Conservation (phyloP, 495 filamentous ascomycete species). For the Chaetomium tenue region DNA sequence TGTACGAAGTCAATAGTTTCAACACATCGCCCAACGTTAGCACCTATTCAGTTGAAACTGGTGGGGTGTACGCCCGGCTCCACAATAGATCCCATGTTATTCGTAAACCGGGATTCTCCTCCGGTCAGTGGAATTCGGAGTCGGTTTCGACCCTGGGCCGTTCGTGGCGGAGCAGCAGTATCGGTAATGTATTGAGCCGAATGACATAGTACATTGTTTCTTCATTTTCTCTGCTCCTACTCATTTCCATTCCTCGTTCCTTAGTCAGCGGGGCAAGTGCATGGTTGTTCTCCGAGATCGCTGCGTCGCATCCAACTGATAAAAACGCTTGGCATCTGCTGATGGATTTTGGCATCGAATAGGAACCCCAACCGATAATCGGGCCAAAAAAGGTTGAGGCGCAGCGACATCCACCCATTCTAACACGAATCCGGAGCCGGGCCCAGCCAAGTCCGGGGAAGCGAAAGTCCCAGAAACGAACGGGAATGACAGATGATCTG, state of each 20-base stretch:
- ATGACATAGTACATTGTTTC: not conserved
- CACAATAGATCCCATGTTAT: not conserved
- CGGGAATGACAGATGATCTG: constrained; percentile 19
- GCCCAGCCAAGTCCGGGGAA: constrained; percentile 17
- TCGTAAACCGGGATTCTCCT: no score
- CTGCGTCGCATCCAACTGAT: constrained; percentile 28
- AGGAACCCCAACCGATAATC: constrained; percentile 19
- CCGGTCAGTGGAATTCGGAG: constrained; percentile 24
- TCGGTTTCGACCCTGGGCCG: constrained; percentile 5
- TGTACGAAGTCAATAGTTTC: no score
- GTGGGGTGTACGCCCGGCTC: not conserved
- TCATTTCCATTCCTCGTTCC: not conserved
- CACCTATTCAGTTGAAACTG: no score
- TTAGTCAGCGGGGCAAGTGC: not conserved
- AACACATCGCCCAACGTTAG: no score
- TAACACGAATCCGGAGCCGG: not conserved
- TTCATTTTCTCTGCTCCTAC: not conserved
- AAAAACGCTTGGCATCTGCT: constrained; percentile 33
- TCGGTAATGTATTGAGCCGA: not conserved
- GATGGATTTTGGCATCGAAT: constrained; percentile 5
- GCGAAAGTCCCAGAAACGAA: not conserved
- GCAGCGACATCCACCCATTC: not conserved
- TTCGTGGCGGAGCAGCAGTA: not conserved
- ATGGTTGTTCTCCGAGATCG: not conserved
- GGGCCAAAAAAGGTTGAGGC: constrained; percentile 11